These are phyloP conservation scores for Epicoccum nigrum DNA, from an alignment of 2,329 filamentous ascomycete genomes.

Conservation along the genomic window DNA sequence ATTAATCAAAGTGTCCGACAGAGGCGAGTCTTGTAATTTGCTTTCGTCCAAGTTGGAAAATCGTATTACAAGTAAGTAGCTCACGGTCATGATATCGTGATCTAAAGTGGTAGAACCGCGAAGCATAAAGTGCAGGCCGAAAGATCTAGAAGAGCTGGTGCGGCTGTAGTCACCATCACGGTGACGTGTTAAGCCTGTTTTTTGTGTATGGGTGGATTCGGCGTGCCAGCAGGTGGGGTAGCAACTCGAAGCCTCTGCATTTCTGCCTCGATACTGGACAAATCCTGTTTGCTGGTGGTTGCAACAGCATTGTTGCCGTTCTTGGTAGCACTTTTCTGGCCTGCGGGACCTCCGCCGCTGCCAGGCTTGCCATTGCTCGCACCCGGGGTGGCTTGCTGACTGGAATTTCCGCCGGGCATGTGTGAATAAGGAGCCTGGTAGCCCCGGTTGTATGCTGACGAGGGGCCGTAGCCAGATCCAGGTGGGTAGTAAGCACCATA, in stretches of 20 bases:
- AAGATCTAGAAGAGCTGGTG: too few relatives aligned
- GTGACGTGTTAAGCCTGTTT: too few relatives aligned
- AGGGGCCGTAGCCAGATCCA: constrained; percentile 29
- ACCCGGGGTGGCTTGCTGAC: constrained; percentile 21
- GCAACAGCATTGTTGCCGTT: constrained; percentile 22
- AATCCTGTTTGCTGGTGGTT: too few relatives aligned
- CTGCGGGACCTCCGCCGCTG: not conserved
- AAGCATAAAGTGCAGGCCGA: not conserved
- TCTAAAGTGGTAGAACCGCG: constrained; percentile 1
- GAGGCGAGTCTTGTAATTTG: not conserved
- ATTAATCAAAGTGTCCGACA: not conserved
- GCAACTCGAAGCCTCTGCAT: too few relatives aligned
- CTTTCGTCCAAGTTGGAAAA: not conserved
- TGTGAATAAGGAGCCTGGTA: constrained; percentile 21
- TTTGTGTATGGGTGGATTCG: constrained; percentile 17
- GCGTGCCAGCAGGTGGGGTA: constrained; percentile 28
- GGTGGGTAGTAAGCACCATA: constrained; percentile 41
- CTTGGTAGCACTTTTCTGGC: constrained; percentile 11
- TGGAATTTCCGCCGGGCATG: constrained; percentile 22
- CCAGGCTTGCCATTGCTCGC: not conserved
- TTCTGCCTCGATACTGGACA: too few relatives aligned
- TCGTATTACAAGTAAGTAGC: not conserved
- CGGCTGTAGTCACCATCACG: too few relatives aligned
- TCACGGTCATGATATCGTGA: constrained; percentile 7
- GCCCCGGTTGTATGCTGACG: constrained; percentile 33